These are phyloP conservation scores for Rhynchosporium secalis DNA, from an alignment of 2,329 filamentous ascomycete genomes.

Conservation along the genomic window DNA sequence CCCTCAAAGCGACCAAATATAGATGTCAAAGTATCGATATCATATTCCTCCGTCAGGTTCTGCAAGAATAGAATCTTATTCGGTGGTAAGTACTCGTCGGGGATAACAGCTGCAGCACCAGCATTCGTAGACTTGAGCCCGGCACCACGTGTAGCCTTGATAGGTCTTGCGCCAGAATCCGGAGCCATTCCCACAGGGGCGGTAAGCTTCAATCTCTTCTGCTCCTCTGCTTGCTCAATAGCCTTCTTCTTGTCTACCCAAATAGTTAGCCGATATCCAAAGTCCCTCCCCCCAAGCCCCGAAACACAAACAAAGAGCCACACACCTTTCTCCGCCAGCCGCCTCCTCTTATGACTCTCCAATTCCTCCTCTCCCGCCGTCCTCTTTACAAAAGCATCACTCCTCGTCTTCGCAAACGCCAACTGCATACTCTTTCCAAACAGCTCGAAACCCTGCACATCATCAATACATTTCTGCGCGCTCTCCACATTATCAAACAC, in stretches of 20 bases:
- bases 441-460: conserved; percentile 88
- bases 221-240: conserved; percentile 73
- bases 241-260: conserved; percentile 72
- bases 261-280: not conserved
- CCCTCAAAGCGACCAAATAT: conserved; percentile 91
- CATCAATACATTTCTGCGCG: conserved; percentile 80
- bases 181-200: conserved; percentile 41
- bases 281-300: not conserved
- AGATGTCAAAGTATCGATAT: conserved; percentile 73
- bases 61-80: conserved; percentile 97
- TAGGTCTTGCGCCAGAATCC: conserved; percentile 53
- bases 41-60: conserved; percentile 85
- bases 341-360: conserved; percentile 79
- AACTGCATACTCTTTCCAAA: conserved; percentile 90
- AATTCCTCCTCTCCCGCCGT: conserved; percentile 78
- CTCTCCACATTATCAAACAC: conserved; percentile 82
- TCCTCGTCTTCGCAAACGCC: conserved; percentile 77
- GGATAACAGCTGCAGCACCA: conserved; percentile 70
- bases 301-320: not conserved
- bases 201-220: conserved; percentile 72
- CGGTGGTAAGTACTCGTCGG: conserved; percentile 96
- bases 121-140: conserved; percentile 77
- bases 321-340: conserved; percentile 86
- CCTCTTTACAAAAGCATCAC: conserved; percentile 80
- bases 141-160: conserved; percentile 68